Base-by-base conservation (phyloP, 139 green algal species). In the Coelastrella sp. region DNA sequence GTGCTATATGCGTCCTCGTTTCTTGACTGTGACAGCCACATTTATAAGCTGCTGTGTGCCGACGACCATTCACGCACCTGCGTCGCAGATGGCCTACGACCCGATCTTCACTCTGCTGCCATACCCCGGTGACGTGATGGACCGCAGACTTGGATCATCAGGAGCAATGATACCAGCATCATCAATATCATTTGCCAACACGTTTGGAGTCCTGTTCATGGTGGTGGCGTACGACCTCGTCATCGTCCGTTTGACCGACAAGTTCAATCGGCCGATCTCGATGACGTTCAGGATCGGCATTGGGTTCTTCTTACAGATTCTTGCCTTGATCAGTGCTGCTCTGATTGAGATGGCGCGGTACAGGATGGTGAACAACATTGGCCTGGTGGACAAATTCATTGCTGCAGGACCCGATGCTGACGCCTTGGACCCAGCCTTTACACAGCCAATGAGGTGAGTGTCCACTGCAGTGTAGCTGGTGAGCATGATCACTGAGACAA, bases 141-240 rank as follows among this genome's bases (percentile, higher is more conserved):
- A 93, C 78, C 67, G 82, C 19, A 64, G 57, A 21, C 59, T 89
- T 53, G 79, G 69, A 41, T 19, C 17, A 6, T 73, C 69, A 51
- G 60, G 45, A 25, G 23, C 40, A 57, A 25, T 40, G 51, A 85
- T 89, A 48, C 79, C 88, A 11, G 75, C 85, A 21, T 83, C 85
- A 6, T 81, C 85, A 32, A 83, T 92, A 32, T 86, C 76, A 27
- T 79, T 85, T 37, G 86, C 89, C 51, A 86, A 92, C 88, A 92
- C 88, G 25, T 89, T 89, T 72, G 80, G 73, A 41, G 86, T 92
- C 59, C 67, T 90, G 57, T 73, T 88, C 71, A 81, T 66, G 2
- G 76, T 83, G 15, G 38, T 72, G 30, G 30, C 88, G 4, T 90
- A 88, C 57, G 87, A 90, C 64, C 53, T 79, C 57, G 86, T 86